A percentile compares a stretch with the other conserved stretches of the same genome.
phyloP scores from a whole-genome alignment of 176 grass and related monocot genomes.

The Typha latifolia region DNA sequence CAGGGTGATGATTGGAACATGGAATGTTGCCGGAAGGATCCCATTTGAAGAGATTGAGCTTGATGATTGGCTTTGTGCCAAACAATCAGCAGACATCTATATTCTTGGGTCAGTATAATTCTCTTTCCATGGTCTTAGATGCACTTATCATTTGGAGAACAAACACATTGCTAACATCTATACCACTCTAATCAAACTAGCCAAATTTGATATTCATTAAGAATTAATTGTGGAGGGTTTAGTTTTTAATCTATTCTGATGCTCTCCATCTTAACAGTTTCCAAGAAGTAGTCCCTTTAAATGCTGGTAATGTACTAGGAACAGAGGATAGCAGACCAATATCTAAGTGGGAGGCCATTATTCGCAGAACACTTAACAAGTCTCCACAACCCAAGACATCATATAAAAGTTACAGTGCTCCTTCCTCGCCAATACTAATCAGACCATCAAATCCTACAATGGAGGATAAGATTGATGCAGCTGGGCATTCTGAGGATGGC shows the following conservation, averaged over 20 bases:
- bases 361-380: constrained; percentile 51
- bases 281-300: constrained; percentile 66
- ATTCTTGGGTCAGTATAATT: constrained; percentile 42
- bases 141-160: too few species aligned
- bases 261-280: constrained; percentile 22
- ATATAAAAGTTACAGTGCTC: constrained; percentile 61
- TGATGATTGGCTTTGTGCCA: constrained; percentile 41
- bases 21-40: constrained; percentile 46
- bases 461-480: constrained; percentile 1
- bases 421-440: constrained; percentile 26
- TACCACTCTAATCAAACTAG: too few species aligned
- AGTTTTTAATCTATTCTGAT: neutral
- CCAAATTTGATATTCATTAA: too few species aligned
- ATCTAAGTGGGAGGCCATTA: constrained; percentile 50
- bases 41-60: constrained; percentile 36
- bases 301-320: constrained; percentile 54
- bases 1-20: constrained; percentile 58
- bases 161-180: too few species aligned
- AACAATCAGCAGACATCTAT: constrained; percentile 44
- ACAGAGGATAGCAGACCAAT: constrained; percentile 50
- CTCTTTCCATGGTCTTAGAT: neutral
- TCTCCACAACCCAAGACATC: constrained; percentile 26
- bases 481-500: neutral
- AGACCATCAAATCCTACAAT: constrained; percentile 1
- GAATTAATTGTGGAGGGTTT: too few species aligned